Percentiles rank a stretch among this genome's conserved stretches.
Conservation (phyloP, 2,329 filamentous ascomycete species). For the Phaeomoniella chlamydospora region DNA sequence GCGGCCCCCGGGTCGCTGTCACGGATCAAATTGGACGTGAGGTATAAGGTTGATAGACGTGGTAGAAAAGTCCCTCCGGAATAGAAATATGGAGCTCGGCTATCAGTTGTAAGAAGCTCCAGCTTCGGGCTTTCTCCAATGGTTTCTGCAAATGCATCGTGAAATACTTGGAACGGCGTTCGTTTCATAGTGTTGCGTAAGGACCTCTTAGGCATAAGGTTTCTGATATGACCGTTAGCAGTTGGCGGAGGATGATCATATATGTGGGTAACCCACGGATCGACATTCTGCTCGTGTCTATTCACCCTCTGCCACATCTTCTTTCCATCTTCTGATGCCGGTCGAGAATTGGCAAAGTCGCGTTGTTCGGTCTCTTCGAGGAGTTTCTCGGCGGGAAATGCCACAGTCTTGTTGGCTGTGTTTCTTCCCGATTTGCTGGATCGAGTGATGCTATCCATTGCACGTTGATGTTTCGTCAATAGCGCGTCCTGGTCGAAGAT, state of each 20-base stretch:
- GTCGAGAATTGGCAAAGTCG: too few relatives aligned
- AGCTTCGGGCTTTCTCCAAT: slow-evolving; percentile 8
- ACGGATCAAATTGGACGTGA: slow-evolving; percentile 9
- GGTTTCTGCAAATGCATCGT: slow-evolving; percentile 9
- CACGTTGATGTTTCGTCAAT: too few relatives aligned
- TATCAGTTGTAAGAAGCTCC: slow-evolving; percentile 8
- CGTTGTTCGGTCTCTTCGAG: too few relatives aligned
- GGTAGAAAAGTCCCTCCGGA: slow-evolving; percentile 10
- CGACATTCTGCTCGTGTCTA: slow-evolving; percentile 1
- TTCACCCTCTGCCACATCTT: slow-evolving; percentile 1
- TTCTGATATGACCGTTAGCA: neutral
- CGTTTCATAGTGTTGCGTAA: neutral
- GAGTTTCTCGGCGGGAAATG: too few relatives aligned
- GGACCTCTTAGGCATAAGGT: neutral
- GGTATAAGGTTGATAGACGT: slow-evolving; percentile 9
- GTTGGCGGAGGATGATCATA: neutral
- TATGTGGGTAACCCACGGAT: slow-evolving; percentile 1
- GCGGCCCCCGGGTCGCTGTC: slow-evolving; percentile 9
- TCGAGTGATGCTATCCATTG: too few relatives aligned
- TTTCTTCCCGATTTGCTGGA: too few relatives aligned
- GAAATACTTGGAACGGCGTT: slow-evolving; percentile 8
- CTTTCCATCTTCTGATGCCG: neutral
- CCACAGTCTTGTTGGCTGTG: too few relatives aligned
- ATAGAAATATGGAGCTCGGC: slow-evolving; percentile 10
- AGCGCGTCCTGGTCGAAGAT: too few relatives aligned